Evolutionary conservation across 768 basidiomycete species (phyloP).

Genomic region (Tricholoma hemisulphureum): DNA sequence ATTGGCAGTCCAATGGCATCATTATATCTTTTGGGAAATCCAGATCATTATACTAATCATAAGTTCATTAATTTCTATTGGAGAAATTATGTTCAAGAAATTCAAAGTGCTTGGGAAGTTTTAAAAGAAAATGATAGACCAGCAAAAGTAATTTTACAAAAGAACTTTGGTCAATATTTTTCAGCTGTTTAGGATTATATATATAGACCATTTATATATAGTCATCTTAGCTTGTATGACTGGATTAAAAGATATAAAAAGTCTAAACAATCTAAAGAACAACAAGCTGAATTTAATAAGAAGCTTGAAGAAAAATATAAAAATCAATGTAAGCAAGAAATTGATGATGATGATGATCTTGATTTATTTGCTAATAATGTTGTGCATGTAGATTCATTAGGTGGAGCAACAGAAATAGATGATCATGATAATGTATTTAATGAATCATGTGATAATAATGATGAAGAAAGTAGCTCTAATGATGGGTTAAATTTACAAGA

Average conservation of each 20-base stretch:
- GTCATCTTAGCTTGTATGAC: conserved; percentile 18
- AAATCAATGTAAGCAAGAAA: neutral
- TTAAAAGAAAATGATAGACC: neutral
- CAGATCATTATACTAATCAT: neutral
- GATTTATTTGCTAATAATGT: neutral
- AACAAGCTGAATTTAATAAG: neutral
- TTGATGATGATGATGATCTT: neutral
- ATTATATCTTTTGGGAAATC: neutral
- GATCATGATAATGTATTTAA: neutral
- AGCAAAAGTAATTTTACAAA: conserved; percentile 4
- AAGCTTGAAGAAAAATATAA: neutral
- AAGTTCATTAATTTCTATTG: neutral
- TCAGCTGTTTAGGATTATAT: conserved; percentile 23
- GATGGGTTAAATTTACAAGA: neutral
- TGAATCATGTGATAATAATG: neutral
- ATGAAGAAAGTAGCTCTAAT: neutral
- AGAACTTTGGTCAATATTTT: conserved; percentile 13
- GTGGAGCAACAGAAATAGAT: neutral
- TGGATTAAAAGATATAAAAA: conserved; percentile 9
- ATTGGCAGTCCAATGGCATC: neutral
- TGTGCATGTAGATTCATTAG: neutral
- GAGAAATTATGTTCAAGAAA: neutral
- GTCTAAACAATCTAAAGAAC: neutral
- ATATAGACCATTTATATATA: conserved; percentile 10
- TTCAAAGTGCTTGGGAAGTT: neutral